A percentile compares a stretch with the other conserved stretches of the same genome.
phyloP scores from a whole-genome alignment of 805 yeast genomes.

The Pichia eremophila region DNA sequence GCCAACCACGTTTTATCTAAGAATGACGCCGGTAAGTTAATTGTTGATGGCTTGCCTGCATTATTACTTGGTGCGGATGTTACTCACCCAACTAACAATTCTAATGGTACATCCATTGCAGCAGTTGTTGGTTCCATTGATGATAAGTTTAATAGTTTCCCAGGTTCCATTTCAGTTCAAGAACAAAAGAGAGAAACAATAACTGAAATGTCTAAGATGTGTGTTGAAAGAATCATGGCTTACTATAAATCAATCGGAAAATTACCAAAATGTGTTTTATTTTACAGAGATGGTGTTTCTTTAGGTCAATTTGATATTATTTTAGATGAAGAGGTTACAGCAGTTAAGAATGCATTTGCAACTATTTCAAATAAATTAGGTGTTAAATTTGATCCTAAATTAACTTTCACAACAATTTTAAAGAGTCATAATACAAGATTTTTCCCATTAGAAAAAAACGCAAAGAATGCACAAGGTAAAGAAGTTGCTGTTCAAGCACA shows the following conservation, averaged over 20 bases:
- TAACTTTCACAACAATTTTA: conserved; percentile 21
- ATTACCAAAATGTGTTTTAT: conserved; percentile 19
- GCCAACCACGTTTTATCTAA: conserved; percentile 16
- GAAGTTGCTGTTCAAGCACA: conserved; percentile 16
- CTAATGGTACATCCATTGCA: conserved; percentile 15
- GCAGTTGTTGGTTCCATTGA: conserved; percentile 19
- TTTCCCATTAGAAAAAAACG: conserved; percentile 21
- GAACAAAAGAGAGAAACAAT: conserved; percentile 17
- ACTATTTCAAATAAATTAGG: conserved; percentile 10
- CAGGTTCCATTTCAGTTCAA: conserved; percentile 20
- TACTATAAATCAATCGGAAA: conserved; percentile 15
- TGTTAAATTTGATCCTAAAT: conserved; percentile 19
- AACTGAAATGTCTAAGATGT: conserved; percentile 18
- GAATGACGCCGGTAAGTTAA: conserved; percentile 11
- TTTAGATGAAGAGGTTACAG: conserved; percentile 22
- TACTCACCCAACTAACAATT: conserved; percentile 20
- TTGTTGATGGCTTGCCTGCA: conserved; percentile 16
- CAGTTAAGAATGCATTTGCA: conserved; percentile 15
- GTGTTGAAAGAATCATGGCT: conserved; percentile 16
- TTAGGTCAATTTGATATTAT: conserved; percentile 24
- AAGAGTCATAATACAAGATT: conserved; percentile 22
- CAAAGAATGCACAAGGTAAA: conserved; percentile 14
- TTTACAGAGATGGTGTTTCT: conserved; percentile 28
- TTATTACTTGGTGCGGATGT: conserved; percentile 24
- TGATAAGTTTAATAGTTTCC: conserved; percentile 17